Evolutionary conservation across 2,329 filamentous ascomycete genomes (phyloP).

Genomic region (Uncinocarpus reesii): DNA sequence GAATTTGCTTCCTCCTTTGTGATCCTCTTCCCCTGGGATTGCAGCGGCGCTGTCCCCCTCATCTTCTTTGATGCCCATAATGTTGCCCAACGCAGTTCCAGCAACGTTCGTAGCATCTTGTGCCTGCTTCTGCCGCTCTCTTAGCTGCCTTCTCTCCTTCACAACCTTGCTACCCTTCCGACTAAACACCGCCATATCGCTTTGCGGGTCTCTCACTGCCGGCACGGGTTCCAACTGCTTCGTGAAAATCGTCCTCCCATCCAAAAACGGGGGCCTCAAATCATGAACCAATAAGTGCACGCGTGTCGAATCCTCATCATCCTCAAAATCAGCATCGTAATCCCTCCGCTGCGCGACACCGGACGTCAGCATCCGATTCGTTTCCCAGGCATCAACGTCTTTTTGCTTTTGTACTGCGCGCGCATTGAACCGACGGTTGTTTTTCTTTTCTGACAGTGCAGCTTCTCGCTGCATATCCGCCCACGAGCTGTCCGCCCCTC

Average conservation of each 20-base stretch:
- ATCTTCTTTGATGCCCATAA: conserved; percentile 91
- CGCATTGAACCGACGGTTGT: conserved; percentile 58
- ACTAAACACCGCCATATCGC: conserved; percentile 97
- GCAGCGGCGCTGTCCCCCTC: conserved; percentile 77
- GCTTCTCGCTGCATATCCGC: conserved; percentile 67
- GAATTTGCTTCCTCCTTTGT: conserved; percentile 64
- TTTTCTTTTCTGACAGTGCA: conserved; percentile 69
- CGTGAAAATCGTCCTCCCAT: conserved; percentile 91
- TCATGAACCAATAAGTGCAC: conserved; percentile 91
- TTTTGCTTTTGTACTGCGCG: conserved; percentile 75
- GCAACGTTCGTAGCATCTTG: conserved; percentile 89
- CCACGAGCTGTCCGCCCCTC: conserved; percentile 59
- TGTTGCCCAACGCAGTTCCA: conserved; percentile 81
- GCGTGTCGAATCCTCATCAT: conserved; percentile 76
- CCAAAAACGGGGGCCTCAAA: conserved; percentile 83
- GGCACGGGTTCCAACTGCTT: conserved; percentile 94
- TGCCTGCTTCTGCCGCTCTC: conserved; percentile 85
- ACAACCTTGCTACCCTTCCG: conserved; percentile 90
- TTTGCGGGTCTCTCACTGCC: conserved; percentile 84
- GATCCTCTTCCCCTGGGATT: conserved; percentile 59
- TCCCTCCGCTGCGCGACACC: conserved; percentile 86
- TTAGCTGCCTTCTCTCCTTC: conserved; percentile 78
- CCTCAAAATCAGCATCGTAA: conserved; percentile 66
- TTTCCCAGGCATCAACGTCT: conserved; percentile 96
- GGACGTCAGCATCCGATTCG: conserved; percentile 94